phyloP scores from a whole-genome alignment of 306 rosid species.

The Mimosa bimucronata region DNA sequence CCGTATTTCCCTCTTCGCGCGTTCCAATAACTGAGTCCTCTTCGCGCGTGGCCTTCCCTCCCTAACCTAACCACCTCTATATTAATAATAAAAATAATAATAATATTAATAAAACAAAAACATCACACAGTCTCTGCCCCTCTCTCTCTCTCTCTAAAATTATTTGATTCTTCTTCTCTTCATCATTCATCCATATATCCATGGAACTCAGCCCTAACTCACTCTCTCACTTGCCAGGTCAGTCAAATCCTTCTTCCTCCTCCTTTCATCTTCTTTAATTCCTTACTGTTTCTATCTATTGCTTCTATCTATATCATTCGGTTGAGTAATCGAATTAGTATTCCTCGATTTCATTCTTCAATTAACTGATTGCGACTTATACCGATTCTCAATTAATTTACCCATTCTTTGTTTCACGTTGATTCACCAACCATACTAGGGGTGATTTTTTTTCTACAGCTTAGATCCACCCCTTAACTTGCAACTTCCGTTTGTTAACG shows the following conservation, averaged over 20 bases:
- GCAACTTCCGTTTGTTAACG: not conserved
- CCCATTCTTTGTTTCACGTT: not conserved
- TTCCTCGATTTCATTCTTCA: constrained; percentile 13
- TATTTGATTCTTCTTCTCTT: not conserved
- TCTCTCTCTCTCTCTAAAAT: not conserved
- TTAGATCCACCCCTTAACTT: constrained; percentile 41
- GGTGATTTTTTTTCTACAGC: constrained; percentile 30
- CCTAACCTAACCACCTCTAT: not conserved
- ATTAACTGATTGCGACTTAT: constrained; percentile 30
- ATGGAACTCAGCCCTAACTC: constrained; percentile 17
- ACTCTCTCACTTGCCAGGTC: constrained; percentile 10
- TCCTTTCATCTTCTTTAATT: not conserved
- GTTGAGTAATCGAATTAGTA: constrained; percentile 1
- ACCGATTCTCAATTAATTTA: constrained; percentile 8
- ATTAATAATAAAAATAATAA: not conserved
- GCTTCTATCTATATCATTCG: not conserved
- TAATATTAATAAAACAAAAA: not conserved
- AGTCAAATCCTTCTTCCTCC: not conserved
- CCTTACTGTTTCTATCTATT: constrained; percentile 3
- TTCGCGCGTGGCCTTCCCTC: constrained; percentile 19
- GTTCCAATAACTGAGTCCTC: too few species aligned
- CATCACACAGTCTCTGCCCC: not conserved
- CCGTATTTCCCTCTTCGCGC: too few species aligned
- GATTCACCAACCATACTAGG: not conserved
- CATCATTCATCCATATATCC: not conserved